Evolutionary conservation across 371 early-diverging fungal genomes (phyloP), one percentile per base, ranked within the genome.

Genomic region (Circinella minor): DNA sequence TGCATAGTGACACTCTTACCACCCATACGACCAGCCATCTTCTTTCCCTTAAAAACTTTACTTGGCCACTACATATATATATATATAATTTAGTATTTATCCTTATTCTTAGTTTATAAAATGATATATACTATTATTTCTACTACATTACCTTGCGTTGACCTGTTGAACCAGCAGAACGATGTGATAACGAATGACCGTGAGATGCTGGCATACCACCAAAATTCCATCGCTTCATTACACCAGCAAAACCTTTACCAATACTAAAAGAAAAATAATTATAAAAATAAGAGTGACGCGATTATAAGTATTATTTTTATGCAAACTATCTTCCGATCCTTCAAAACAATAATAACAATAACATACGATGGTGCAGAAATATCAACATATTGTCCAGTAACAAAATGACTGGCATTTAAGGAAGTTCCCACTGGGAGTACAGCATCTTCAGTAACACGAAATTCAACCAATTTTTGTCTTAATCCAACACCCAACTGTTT

Each of bases 1-100:
- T 94, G 93, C 27, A 90, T 92, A 11, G 98, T 96, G 18, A 87
- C 82, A 72, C 80, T 89, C 48, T 93, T 87, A 67, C 94, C 94
- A 68, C 99, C 99, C 92, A 98, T 93, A 36, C 95, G 90, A 62
- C 99, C 99, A 20, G 98, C 92, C 98, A 98, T 98, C 81, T 98
- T 98, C 84, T 97, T 98, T 34, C 98, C 98, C 75, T 94, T 94
- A 77, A 92, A 97, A 61, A 98, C 98, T 62, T 89, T 91, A 46
- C 96, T 96, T 61, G 98, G 98, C 85, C 83, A 85, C 83, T 84
- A 74, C n/a, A n/a, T 27, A 27, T 27, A 27, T 2, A 0, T 51
- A 17, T 13, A 51, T 17, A 51, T 13, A 51, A 51, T 17, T 11
- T 43, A 9, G 9, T 6, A 9, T 43, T 9, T 9, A 9, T 43